Evolutionary conservation across 2,329 filamentous ascomycete species (phyloP).

Genomic region (Sporothrix dimorphospora): DNA sequence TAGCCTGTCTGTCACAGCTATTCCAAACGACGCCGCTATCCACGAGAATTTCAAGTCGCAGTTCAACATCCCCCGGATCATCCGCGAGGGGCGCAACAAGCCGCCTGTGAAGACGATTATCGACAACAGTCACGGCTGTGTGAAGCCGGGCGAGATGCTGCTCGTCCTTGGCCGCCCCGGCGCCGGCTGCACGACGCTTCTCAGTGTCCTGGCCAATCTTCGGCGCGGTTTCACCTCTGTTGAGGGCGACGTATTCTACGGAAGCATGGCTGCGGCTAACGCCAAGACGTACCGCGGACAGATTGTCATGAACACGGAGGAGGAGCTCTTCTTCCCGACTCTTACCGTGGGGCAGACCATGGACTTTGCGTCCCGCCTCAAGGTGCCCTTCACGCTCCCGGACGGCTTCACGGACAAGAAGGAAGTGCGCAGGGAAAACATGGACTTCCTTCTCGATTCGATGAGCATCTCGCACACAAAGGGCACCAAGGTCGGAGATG

Average conservation of each 20-base stretch:
- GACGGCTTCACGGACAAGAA: slow-evolving; percentile 68
- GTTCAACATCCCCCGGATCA: slow-evolving; percentile 57
- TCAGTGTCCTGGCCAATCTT: slow-evolving; percentile 70
- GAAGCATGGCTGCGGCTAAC: slow-evolving; percentile 71
- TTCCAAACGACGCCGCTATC: slow-evolving; percentile 63
- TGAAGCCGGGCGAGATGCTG: slow-evolving; percentile 84
- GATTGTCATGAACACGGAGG: slow-evolving; percentile 82
- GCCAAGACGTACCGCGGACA: slow-evolving; percentile 80
- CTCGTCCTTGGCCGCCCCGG: slow-evolving; percentile 79
- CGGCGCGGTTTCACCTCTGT: slow-evolving; percentile 52
- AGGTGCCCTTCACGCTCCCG: slow-evolving; percentile 79
- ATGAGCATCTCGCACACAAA: slow-evolving; percentile 91
- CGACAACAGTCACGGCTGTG: slow-evolving; percentile 61
- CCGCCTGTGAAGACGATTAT: slow-evolving; percentile 67
- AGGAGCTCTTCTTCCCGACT: slow-evolving; percentile 83
- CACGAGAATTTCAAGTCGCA: slow-evolving; percentile 67
- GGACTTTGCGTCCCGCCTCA: slow-evolving; percentile 81
- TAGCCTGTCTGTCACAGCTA: slow-evolving; percentile 64
- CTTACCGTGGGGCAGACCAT: slow-evolving; percentile 87
- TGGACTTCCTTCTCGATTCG: slow-evolving; percentile 74
- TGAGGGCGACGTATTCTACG: slow-evolving; percentile 74
- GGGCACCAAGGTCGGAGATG: slow-evolving; percentile 81
- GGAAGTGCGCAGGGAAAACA: slow-evolving; percentile 50
- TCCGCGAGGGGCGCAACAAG: slow-evolving; percentile 57
- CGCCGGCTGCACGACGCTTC: slow-evolving; percentile 70